A percentile compares a stretch with the other conserved stretches of the same genome.
phyloP scores from a whole-genome alignment of 768 basidiomycete genomes.

The Hirschioporus abietinus region DNA sequence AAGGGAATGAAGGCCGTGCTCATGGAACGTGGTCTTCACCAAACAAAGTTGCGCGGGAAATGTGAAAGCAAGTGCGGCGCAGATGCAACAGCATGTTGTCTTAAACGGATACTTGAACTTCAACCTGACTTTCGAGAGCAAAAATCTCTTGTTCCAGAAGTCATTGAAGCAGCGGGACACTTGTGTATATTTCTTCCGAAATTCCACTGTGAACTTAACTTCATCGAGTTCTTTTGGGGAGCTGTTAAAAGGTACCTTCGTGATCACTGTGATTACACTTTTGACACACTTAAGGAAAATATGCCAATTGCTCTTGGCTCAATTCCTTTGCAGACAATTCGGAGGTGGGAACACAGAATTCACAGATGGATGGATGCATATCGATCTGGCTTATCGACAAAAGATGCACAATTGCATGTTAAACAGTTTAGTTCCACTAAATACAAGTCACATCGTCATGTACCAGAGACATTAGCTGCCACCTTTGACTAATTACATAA shows the following conservation, averaged over 20 bases:
- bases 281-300: conserved; percentile 20
- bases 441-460: conserved; percentile 21
- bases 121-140: conserved; percentile 5
- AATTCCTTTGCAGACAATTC: conserved; percentile 19
- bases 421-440: conserved; percentile 22
- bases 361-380: conserved; percentile 32
- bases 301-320: conserved; percentile 18
- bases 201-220: conserved; percentile 42
- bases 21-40: conserved; percentile 22
- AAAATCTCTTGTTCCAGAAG: conserved; percentile 5
- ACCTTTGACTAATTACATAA: conserved; percentile 8
- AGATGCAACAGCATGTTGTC: conserved; percentile 1
- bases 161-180: conserved; percentile 24
- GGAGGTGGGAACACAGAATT: conserved; percentile 30
- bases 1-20: conserved; percentile 30
- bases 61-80: conserved; percentile 10
- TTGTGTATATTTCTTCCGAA: conserved; percentile 34
- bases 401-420: conserved; percentile 15
- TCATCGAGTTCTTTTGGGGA: conserved; percentile 38
- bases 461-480: conserved; percentile 17
- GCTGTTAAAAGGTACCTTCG: conserved; percentile 27
- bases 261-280: conserved; percentile 20
- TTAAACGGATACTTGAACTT: neutral
- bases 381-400: conserved; percentile 16
- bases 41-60: conserved; percentile 8